phyloP scores from a whole-genome alignment of 441 rosid genomes.

The Melastoma candidum region DNA sequence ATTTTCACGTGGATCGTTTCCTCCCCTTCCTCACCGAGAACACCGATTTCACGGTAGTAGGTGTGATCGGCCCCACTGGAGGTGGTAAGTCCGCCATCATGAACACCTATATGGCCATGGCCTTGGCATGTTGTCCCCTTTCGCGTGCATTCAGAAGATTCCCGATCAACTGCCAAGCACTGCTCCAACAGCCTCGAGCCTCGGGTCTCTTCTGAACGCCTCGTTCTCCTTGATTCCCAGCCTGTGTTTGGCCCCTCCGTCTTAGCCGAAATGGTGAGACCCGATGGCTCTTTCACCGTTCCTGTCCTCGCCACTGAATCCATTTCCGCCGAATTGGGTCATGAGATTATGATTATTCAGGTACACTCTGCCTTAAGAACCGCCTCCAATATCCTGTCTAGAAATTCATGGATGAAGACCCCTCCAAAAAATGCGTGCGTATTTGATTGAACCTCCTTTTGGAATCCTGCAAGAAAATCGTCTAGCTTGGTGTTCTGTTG shows the following conservation, averaged over 20 bases:
- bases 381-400: neutral
- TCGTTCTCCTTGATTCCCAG: conserved; percentile 77
- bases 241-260: conserved; percentile 69
- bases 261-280: conserved; percentile 69
- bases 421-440: neutral
- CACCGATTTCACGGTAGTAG: conserved; percentile 74
- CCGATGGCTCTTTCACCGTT: conserved; percentile 61
- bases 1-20: conserved; percentile 71
- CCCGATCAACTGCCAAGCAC: conserved; percentile 56
- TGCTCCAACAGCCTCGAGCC: conserved; percentile 72
- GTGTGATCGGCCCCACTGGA: conserved; percentile 70
- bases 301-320: conserved; percentile 59
- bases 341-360: conserved; percentile 73
- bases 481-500: conserved; percentile 70
- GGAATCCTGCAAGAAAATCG: conserved; percentile 44
- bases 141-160: conserved; percentile 54
- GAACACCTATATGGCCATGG: conserved; percentile 79
- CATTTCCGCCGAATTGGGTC: conserved; percentile 71
- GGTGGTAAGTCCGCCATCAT: conserved; percentile 72
- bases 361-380: conserved; percentile 20
- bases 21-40: conserved; percentile 80
- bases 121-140: conserved; percentile 64
- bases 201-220: conserved; percentile 63
- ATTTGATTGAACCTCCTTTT: conserved; percentile 10
- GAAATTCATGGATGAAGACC: conserved; percentile 1